phyloP scores from a whole-genome alignment of 1,284 basidiomycete genomes.

The Grifola frondosa region DNA sequence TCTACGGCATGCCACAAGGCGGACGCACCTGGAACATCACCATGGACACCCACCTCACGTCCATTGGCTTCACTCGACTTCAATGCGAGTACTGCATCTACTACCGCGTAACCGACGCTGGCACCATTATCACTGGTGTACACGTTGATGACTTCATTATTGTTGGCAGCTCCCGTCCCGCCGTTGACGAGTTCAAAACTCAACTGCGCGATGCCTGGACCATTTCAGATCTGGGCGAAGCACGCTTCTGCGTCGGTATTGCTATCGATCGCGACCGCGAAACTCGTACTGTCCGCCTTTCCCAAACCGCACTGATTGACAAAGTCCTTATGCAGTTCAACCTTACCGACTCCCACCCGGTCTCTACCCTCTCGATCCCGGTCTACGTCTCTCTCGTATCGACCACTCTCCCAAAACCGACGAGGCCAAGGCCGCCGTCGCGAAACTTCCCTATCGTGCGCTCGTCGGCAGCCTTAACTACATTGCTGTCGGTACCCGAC shows the following conservation, averaged over 20 bases:
- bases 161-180: slow-evolving; percentile 16
- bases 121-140: slow-evolving; percentile 9
- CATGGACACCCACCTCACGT: slow-evolving; percentile 5
- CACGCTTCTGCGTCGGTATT: slow-evolving; percentile 17
- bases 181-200: slow-evolving; percentile 28
- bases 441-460: slow-evolving; percentile 9
- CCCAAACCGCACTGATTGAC: slow-evolving; percentile 38
- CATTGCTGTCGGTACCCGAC: slow-evolving; percentile 13
- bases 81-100: slow-evolving; percentile 8
- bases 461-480: slow-evolving; percentile 21
- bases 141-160: slow-evolving; percentile 26
- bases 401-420: slow-evolving; percentile 2
- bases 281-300: slow-evolving; percentile 26
- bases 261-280: slow-evolving; percentile 28
- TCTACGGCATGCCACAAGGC: slow-evolving; percentile 24
- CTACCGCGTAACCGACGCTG: neutral
- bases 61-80: slow-evolving; percentile 8
- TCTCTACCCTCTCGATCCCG: slow-evolving; percentile 8
- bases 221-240: slow-evolving; percentile 20
- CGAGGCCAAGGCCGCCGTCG: slow-evolving; percentile 1
- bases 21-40: slow-evolving; percentile 17
- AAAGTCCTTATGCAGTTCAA: slow-evolving; percentile 32
- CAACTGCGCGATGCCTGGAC: slow-evolving; percentile 21
- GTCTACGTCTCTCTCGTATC: slow-evolving; percentile 3
- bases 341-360: slow-evolving; percentile 22